A percentile compares a stretch with the other conserved stretches of the same genome.
phyloP scores from a whole-genome alignment of 305 asterid species.

The Solanum hybrid region DNA sequence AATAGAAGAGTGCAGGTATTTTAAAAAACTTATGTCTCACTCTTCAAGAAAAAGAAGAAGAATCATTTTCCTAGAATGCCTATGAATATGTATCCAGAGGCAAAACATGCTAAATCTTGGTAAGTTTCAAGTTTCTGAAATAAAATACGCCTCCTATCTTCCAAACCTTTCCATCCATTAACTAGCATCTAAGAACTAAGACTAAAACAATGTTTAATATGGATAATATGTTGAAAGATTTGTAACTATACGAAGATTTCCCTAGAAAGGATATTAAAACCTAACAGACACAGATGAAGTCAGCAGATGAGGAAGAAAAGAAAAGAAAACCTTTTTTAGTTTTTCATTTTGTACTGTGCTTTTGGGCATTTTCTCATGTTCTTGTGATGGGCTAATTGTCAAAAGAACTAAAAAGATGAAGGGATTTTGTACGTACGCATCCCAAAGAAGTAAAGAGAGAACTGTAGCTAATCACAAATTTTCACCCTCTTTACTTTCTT shows the following conservation, averaged over 20 bases:
- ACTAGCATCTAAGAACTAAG: background rate
- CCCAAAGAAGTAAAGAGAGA: background rate
- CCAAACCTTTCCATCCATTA: background rate
- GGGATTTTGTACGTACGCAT: background rate
- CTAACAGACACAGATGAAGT: background rate
- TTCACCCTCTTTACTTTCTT: constrained; percentile 10
- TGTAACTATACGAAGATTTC: background rate
- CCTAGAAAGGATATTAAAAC: background rate
- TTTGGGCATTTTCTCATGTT: background rate
- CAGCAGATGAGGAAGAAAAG: background rate
- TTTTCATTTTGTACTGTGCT: background rate
- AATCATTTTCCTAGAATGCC: background rate
- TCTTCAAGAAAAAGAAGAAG: background rate
- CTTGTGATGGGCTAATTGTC: background rate
- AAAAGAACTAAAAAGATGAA: background rate
- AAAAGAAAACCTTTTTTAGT: too few species aligned
- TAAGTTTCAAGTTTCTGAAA: background rate
- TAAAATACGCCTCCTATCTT: background rate
- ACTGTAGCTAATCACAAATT: background rate
- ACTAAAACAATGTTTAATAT: background rate
- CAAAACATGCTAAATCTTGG: background rate
- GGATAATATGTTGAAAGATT: background rate
- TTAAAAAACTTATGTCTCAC: background rate
- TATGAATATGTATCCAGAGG: background rate
- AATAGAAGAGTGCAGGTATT: background rate